Conservation (phyloP, 805 yeast genomes). For the Blastobotrys parvus region DNA sequence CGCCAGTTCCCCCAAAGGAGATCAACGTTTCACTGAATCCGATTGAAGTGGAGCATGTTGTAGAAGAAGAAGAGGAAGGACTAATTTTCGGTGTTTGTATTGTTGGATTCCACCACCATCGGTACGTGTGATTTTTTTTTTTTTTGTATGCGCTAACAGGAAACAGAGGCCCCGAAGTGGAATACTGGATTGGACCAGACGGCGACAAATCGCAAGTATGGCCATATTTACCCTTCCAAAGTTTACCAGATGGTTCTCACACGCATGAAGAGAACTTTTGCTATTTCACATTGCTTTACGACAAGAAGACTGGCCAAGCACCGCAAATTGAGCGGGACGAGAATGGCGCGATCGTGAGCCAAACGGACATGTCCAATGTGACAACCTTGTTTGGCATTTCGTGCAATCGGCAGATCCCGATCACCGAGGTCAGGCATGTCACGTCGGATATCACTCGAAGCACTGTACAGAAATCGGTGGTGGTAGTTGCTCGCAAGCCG, state of each 20-base stretch:
- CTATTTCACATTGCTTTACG: constrained; percentile 75
- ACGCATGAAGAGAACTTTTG: constrained; percentile 89
- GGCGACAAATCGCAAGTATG: constrained; percentile 44
- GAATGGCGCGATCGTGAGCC: constrained; percentile 32
- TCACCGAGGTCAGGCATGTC: constrained; percentile 48
- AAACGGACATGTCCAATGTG: constrained; percentile 34
- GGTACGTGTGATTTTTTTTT: neutral
- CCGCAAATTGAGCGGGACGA: constrained; percentile 35
- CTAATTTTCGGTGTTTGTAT: constrained; percentile 76
- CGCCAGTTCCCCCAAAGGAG: neutral
- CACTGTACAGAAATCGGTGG: constrained; percentile 84
- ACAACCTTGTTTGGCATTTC: constrained; percentile 90
- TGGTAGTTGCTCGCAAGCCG: constrained; percentile 79
- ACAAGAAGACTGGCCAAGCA: constrained; percentile 40
- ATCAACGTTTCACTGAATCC: constrained; percentile 3
- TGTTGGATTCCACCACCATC: constrained; percentile 81
- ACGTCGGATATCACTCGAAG: constrained; percentile 70
- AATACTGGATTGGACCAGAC: constrained; percentile 65
- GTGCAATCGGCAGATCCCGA: constrained; percentile 76
- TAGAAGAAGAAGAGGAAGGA: constrained; percentile 11
- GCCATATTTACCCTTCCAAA: constrained; percentile 89
- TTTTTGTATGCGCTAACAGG: neutral
- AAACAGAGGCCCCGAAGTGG: constrained; percentile 85
- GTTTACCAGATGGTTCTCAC: constrained; percentile 94
- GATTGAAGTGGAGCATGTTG: constrained; percentile 4